Evolutionary conservation across 768 basidiomycete genomes (phyloP), one percentile per base, ranked within the genome.

Genomic region (Serendipita indica): DNA sequence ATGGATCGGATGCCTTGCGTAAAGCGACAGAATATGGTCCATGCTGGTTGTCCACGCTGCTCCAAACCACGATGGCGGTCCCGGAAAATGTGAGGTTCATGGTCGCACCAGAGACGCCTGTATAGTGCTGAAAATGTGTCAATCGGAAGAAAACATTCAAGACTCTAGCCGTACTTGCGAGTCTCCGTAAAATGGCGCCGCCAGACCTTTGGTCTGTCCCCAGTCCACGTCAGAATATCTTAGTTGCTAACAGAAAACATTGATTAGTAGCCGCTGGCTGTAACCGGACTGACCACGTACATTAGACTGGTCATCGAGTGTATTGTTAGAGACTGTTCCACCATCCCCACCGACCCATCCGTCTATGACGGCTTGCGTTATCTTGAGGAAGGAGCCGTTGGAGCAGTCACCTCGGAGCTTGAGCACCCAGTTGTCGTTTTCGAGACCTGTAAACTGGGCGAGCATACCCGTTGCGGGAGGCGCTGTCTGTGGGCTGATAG

Each of bases 71-170:
- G 22, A 54, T 54, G 20, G 49, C 49, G n/a, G 20, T 27, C 20
- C 49, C 49, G 22, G 22, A 27, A 54, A 54, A 54, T 7, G 49
- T 54, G 7, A 54, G 20, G 22, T 54, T 54, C 49, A 54, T 54
- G 20, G 5, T 54, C n/a, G 49, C 49, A 10, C 49, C 49, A 22
- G 20, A n/a, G n/a, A 54, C 49, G n/a, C 22, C n/a, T 22, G 49
- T 54, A 28, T 54, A 54, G 5, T 6, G 18, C 22, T 37, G n/a
- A n/a, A 10, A n/a, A 37, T 37, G 35, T 10, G n/a, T n/a, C 10
- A n/a, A 37, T 10, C 10, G 10, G 35, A 37, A 10, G 10, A 37
- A n/a, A 37, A n/a, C n/a, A n/a, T 37, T n/a, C n/a, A n/a, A 37
- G n/a, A 37, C 35, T 10, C 10, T 10, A 37, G n/a, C 10, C 10